Conservation (phyloP, 2,329 filamentous ascomycete genomes). For the Botrytis fragariae region DNA sequence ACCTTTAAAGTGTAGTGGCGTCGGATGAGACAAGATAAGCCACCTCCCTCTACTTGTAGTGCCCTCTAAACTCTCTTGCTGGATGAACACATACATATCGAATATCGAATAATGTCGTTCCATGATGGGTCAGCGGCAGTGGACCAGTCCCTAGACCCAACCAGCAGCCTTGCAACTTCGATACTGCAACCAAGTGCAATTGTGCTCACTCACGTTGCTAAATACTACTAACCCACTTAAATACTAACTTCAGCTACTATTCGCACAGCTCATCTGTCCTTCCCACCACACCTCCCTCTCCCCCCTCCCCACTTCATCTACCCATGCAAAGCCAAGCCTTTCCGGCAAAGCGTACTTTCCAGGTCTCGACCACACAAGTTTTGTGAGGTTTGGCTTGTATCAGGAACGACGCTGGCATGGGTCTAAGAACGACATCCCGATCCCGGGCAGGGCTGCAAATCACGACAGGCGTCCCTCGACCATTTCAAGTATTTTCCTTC, state of each 20-base stretch:
- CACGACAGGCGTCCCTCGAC: conserved; percentile 39
- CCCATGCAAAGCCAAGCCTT: conserved; percentile 28
- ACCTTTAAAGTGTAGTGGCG: conserved; percentile 31
- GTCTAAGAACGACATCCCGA: conserved; percentile 34
- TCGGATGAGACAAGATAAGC: conserved; percentile 36
- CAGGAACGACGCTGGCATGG: conserved; percentile 36
- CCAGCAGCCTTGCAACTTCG: conserved; percentile 24
- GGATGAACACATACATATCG: conserved; percentile 31
- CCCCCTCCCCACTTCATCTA: conserved; percentile 16
- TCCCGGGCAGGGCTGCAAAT: conserved; percentile 34
- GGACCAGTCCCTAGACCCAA: conserved; percentile 14
- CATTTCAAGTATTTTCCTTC: conserved; percentile 43
- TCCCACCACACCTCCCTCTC: background rate
- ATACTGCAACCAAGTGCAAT: conserved; percentile 20
- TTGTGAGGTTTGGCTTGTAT: conserved; percentile 38
- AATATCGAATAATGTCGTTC: conserved; percentile 24
- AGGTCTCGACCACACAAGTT: conserved; percentile 35
- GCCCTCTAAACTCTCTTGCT: conserved; percentile 23
- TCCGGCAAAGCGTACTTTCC: conserved; percentile 31
- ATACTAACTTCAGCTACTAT: conserved; percentile 18
- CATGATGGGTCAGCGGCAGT: conserved; percentile 22
- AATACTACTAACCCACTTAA: background rate
- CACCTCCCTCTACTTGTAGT: conserved; percentile 33
- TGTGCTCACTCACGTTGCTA: conserved; percentile 17
- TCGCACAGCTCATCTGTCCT: conserved; percentile 16